Evolutionary conservation across 139 green algal genomes (phyloP).

Genomic region (Ettlia oleoabundans): DNA sequence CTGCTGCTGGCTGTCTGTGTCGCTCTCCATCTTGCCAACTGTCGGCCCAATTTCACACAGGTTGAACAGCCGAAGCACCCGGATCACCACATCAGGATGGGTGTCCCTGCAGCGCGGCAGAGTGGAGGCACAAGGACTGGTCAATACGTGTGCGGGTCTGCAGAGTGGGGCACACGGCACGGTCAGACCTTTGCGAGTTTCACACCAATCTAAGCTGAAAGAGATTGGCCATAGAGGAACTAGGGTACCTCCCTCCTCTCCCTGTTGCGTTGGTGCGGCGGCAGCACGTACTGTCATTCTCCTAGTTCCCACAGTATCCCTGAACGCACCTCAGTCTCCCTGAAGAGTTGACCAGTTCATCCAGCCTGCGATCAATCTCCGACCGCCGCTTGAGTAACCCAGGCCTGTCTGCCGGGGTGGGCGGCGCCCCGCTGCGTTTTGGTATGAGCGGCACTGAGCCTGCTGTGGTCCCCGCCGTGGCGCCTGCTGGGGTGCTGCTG

Average conservation of each 20-base stretch:
- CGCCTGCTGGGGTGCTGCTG: conserved; percentile 21
- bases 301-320: not conserved
- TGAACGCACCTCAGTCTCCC: conserved; percentile 54
- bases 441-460: conserved; percentile 23
- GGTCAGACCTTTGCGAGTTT: not conserved
- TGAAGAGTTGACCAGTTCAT: conserved; percentile 59
- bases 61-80: conserved; percentile 89
- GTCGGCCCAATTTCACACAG: conserved; percentile 82
- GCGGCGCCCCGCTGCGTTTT: not conserved
- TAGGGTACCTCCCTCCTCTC: too few relatives aligned
- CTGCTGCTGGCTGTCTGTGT: not conserved
- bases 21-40: conserved; percentile 17
- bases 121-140: not conserved
- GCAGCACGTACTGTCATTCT: too few relatives aligned
- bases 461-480: too few relatives aligned
- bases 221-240: too few relatives aligned
- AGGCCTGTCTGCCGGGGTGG: not conserved
- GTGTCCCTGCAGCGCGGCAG: conserved; percentile 20
- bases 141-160: not conserved
- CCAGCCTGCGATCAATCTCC: conserved; percentile 85
- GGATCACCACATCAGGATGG: conserved; percentile 11
- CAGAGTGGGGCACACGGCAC: too few relatives aligned
- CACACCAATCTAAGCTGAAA: not conserved
- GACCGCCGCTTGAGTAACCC: conserved; percentile 50
- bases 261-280: too few relatives aligned